Conservation (phyloP, 2,329 filamentous ascomycete genomes). For the Hymenoscyphus occultus region DNA sequence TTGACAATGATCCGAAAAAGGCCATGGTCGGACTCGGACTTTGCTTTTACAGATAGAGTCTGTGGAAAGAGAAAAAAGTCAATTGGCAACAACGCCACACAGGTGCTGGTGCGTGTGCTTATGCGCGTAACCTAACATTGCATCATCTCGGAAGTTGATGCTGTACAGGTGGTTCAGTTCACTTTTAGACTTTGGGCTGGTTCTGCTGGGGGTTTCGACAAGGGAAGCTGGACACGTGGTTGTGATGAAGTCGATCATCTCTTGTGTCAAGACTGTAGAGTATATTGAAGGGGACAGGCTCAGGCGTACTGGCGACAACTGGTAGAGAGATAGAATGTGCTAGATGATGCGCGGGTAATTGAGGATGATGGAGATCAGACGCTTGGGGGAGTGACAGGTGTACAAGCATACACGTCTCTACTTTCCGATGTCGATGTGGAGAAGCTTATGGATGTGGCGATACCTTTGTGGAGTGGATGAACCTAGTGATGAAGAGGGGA, state of each 20-base stretch:
- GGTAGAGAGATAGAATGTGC: neutral
- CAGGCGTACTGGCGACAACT: no score
- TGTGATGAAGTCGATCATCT: constrained; percentile 6
- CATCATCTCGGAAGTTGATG: neutral
- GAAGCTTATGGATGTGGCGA: neutral
- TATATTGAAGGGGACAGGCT: no score
- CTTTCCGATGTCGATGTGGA: neutral
- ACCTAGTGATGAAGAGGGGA: no score
- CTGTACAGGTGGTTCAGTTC: neutral
- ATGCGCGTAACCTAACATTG: neutral
- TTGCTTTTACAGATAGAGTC: no score
- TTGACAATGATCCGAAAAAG: no score
- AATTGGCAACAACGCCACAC: neutral
- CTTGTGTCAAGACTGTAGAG: neutral
- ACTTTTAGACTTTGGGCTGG: neutral
- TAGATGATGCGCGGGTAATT: neutral
- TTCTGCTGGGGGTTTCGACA: neutral
- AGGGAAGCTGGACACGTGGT: constrained; percentile 13
- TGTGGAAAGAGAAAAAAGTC: neutral
- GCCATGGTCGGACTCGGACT: neutral
- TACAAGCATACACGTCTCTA: neutral
- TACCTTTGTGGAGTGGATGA: neutral
- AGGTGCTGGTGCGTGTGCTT: neutral
- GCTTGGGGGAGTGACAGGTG: constrained; percentile 3
- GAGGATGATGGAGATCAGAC: no score